phyloP scores from a whole-genome alignment of 805 yeast species.

The Cyberlindnera bimundalis region DNA sequence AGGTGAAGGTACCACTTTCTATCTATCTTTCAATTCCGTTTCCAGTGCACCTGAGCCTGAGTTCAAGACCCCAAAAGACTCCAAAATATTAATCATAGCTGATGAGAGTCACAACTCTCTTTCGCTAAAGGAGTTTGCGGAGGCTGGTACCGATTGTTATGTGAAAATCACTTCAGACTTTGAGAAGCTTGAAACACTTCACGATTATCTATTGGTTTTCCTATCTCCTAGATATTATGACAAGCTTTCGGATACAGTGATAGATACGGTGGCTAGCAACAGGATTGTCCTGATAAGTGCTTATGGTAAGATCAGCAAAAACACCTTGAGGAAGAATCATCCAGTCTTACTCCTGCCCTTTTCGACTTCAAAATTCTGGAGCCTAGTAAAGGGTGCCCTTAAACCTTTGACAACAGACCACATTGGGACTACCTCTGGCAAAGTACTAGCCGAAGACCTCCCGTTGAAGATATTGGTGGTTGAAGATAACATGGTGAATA shows the following conservation, averaged over 20 bases:
- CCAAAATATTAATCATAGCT: conserved; percentile 13
- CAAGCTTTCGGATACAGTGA: background rate
- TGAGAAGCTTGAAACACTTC: background rate
- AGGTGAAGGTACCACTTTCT: conserved; percentile 78
- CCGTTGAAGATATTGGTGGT: conserved; percentile 74
- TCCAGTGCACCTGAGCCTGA: background rate
- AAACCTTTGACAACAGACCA: background rate
- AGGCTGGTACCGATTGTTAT: conserved; percentile 3
- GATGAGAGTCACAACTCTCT: conserved; percentile 2
- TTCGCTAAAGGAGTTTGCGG: conserved; percentile 14
- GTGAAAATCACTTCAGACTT: conserved; percentile 5
- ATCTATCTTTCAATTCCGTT: conserved; percentile 56
- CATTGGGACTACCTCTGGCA: background rate
- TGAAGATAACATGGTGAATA: conserved; percentile 89
- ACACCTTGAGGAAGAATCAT: conserved; percentile 4
- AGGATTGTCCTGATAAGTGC: conserved; percentile 14
- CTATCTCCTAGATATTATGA: conserved; percentile 12
- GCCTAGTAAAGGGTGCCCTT: conserved; percentile 3
- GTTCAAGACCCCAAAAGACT: background rate
- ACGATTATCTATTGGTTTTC: conserved; percentile 10
- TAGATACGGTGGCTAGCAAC: background rate
- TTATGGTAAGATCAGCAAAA: conserved; percentile 14
- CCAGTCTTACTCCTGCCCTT: conserved; percentile 21
- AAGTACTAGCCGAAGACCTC: conserved; percentile 9
- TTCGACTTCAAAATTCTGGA: conserved; percentile 11